Base-by-base conservation (phyloP, 805 yeast genomes). In the Metschnikowia proteae region DNA sequence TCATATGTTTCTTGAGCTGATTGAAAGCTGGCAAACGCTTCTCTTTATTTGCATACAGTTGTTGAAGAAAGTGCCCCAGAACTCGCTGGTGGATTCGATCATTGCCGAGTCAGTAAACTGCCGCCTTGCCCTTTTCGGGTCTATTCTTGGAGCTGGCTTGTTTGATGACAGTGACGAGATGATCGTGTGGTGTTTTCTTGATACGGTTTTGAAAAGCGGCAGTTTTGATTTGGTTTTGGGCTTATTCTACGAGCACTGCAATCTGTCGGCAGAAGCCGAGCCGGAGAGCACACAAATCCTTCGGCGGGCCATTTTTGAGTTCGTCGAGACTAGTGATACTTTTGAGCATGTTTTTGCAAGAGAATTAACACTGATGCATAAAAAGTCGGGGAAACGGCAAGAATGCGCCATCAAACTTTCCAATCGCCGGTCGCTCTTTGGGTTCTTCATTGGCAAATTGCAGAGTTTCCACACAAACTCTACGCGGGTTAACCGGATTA, bases 181-280 rank as follows among this genome's bases (percentile, higher is more conserved):
- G 27, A 26, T 48, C 4, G 42, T 53, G 6, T 50, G 54, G 52
- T 49, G 49, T 23, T 53, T 53, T 27, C 34, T 53, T 5, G 43
- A 50, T 11, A 41, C 36, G 3, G 49, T 46, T 4, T 43, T 53
- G 38, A 53, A 48, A 29, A 28, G 48, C 26, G 45, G 36, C 13
- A 45, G 50, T 29, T 43, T 44, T 22, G 47, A 48, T 33, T 41
- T 51, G 48, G 50, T 46, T 10, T 17, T 46, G 38, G 55, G 49
- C 3, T 47, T 52, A 10, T 52, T 46, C 35, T 52, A 52, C 35
- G 55, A 49, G 13, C 39, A n/a, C 4, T 39, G 42, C 25, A 28
- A 9, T 8, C 22, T 22, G 10, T 33, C 17, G 9, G 28, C 29
- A 6, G 46, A 43, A 25, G 17, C n/a, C 11, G 46, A 43, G 29